These are phyloP conservation scores for Sporobolomyces phaffii DNA, from an alignment of 768 basidiomycete species.

Conservation along the genomic window DNA sequence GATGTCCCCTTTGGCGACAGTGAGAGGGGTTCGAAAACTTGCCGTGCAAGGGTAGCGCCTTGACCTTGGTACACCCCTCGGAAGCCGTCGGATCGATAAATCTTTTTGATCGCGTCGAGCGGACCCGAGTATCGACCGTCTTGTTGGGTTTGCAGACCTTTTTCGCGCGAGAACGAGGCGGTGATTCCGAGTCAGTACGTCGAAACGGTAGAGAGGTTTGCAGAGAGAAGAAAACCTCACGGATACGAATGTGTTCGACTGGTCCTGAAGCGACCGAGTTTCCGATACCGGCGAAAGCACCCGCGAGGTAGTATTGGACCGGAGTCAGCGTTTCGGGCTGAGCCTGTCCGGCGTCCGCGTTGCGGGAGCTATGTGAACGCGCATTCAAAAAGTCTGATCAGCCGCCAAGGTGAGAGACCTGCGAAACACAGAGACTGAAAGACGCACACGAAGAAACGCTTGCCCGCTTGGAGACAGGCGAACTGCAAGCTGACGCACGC, in stretches of 20 bases:
- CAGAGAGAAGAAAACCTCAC: conserved; percentile 58
- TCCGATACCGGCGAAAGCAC: conserved; percentile 77
- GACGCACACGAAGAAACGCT: conserved; percentile 34
- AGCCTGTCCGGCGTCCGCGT: not conserved
- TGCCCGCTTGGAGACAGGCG: conserved; percentile 34
- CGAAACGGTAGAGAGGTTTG: too few relatives aligned
- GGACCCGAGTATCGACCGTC: conserved; percentile 69
- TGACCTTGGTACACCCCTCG: conserved; percentile 89
- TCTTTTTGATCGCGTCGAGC: conserved; percentile 79
- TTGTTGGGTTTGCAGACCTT: conserved; percentile 87
- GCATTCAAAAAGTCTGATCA: not conserved
- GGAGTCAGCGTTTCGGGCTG: conserved; percentile 58
- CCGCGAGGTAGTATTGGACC: conserved; percentile 66
- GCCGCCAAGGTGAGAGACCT: too few relatives aligned
- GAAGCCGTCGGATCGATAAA: conserved; percentile 67
- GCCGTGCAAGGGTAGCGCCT: conserved; percentile 68
- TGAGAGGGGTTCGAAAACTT: conserved; percentile 37
- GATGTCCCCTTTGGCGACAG: too few relatives aligned
- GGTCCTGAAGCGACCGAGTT: conserved; percentile 92
- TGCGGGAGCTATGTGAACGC: not conserved
- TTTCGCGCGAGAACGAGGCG: not conserved
- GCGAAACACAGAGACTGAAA: too few relatives aligned
- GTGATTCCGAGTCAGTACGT: too few relatives aligned
- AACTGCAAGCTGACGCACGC: conserved; percentile 39
- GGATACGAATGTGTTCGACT: conserved; percentile 95